phyloP scores from a whole-genome alignment of 306 rosid species.

The Trifolium repens region DNA sequence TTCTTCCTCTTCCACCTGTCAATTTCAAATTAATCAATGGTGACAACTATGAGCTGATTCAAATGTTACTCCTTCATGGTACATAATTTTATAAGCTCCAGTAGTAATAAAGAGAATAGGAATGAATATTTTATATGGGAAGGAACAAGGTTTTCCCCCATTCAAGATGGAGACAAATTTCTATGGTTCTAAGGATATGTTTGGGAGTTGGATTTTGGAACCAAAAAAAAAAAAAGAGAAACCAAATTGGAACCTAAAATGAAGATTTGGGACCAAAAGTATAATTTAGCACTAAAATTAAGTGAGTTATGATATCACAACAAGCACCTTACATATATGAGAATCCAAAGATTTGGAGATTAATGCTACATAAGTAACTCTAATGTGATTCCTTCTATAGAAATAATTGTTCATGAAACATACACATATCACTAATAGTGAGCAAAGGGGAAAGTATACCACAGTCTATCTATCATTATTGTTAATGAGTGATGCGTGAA shows the following conservation, averaged over 20 bases:
- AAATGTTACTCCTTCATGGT: background rate
- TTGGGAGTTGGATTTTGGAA: no score
- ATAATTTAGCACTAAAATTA: background rate
- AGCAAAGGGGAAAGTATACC: background rate
- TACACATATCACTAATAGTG: background rate
- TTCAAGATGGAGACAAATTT: background rate
- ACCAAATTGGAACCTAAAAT: background rate
- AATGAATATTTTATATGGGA: background rate
- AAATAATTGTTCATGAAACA: background rate
- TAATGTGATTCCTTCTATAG: conserved; percentile 3
- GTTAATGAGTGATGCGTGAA: background rate
- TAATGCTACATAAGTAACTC: background rate
- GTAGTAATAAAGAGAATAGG: background rate
- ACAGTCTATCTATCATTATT: background rate
- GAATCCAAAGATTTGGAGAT: conserved; percentile 7
- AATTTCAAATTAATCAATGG: conserved; percentile 36
- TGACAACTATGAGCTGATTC: background rate
- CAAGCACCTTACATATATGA: background rate
- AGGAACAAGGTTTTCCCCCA: background rate
- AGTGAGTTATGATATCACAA: background rate
- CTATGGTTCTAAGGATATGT: background rate
- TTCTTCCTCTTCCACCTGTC: conserved; percentile 98
- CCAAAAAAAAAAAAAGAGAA: background rate
- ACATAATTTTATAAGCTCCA: background rate
- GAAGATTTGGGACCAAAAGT: background rate